phyloP scores from a whole-genome alignment of 768 basidiomycete genomes.

The Neoboletus brunneissimus region DNA sequence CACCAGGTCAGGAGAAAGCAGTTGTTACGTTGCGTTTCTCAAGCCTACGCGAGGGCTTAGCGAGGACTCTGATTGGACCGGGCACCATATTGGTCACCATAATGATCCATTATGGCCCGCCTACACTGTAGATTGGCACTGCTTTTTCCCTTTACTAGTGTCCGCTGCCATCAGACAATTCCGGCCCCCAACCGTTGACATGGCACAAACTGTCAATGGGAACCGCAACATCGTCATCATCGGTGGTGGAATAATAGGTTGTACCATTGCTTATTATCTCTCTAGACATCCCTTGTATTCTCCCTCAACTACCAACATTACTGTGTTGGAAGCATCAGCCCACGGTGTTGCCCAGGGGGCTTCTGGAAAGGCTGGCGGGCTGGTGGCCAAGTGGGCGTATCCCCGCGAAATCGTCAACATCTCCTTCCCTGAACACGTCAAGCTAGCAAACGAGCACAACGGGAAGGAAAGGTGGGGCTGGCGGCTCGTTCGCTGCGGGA shows the following conservation, averaged over 20 bases:
- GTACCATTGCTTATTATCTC: conserved; percentile 80
- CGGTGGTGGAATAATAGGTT: conserved; percentile 86
- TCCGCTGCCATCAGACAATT: neutral
- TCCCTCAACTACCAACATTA: conserved; percentile 42
- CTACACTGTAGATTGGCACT: too few species aligned
- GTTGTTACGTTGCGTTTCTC: too few species aligned
- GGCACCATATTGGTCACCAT: too few species aligned
- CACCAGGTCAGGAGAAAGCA: too few species aligned
- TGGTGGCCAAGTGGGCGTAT: conserved; percentile 85
- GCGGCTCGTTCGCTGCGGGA: conserved; percentile 69
- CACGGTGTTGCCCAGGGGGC: conserved; percentile 73
- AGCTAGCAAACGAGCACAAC: conserved; percentile 64
- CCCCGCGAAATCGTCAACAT: conserved; percentile 65
- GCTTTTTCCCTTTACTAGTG: neutral
- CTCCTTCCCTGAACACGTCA: conserved; percentile 66
- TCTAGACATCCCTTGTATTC: conserved; percentile 52
- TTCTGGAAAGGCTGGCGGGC: conserved; percentile 81
- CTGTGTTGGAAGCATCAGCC: conserved; percentile 68
- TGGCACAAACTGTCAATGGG: conserved; percentile 17
- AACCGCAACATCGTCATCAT: conserved; percentile 61
- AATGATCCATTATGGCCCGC: too few species aligned
- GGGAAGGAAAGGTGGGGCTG: conserved; percentile 82
- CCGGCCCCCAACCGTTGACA: neutral
- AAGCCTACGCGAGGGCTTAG: too few species aligned
- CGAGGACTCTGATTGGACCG: too few species aligned